phyloP scores from a whole-genome alignment of 1,284 basidiomycete genomes.

The Apiotrichum porosum region DNA sequence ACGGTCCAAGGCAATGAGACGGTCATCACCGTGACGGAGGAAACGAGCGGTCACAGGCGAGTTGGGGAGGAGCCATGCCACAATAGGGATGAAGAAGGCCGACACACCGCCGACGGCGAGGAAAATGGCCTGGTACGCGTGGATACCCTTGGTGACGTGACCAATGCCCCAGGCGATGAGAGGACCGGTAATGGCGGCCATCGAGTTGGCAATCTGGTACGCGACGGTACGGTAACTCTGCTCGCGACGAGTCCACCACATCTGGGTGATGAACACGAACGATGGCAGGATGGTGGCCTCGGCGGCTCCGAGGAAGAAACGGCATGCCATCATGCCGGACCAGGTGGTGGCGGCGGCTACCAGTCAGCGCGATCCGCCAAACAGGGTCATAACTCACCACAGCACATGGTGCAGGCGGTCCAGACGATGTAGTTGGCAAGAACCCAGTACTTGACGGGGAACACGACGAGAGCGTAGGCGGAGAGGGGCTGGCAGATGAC shows the following conservation, averaged over 20 bases:
- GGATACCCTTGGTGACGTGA: slow-evolving; percentile 21
- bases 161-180: slow-evolving; percentile 38
- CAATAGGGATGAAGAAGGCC: slow-evolving; percentile 23
- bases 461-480: slow-evolving; percentile 23
- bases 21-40: slow-evolving; percentile 40
- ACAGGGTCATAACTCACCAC: too few relatives aligned
- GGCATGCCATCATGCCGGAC: slow-evolving; percentile 32
- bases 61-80: slow-evolving; percentile 32
- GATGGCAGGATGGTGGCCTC: slow-evolving; percentile 26
- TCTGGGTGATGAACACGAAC: slow-evolving; percentile 24
- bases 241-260: slow-evolving; percentile 40
- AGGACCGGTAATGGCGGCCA: slow-evolving; percentile 18
- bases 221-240: slow-evolving; percentile 24
- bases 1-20: slow-evolving; percentile 45
- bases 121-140: slow-evolving; percentile 50
- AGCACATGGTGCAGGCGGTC: slow-evolving; percentile 35
- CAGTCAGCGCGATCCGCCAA: neutral
- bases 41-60: slow-evolving; percentile 42
- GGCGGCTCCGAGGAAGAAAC: slow-evolving; percentile 33
- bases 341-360: slow-evolving; percentile 28
- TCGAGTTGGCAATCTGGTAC: slow-evolving; percentile 9
- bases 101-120: slow-evolving; percentile 51
- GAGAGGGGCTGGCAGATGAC: slow-evolving; percentile 23
- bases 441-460: slow-evolving; percentile 21
- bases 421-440: slow-evolving; percentile 11